Evolutionary conservation across 1,284 basidiomycete species (phyloP), one percentile per base, ranked within the genome.

Genomic region (Sporisorium reilianum): DNA sequence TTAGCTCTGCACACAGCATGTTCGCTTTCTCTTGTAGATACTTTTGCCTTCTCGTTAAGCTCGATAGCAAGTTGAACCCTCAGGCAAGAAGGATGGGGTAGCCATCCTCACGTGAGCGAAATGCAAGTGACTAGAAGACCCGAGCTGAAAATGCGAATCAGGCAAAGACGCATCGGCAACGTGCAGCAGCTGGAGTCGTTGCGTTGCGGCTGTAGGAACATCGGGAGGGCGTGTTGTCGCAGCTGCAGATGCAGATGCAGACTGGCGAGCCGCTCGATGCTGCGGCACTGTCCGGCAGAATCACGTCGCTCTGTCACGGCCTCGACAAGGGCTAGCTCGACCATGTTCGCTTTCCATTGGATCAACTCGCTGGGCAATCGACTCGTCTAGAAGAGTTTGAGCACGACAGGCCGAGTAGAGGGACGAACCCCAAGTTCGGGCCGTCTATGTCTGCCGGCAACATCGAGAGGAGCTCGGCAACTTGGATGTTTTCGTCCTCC

Each of bases 1-100:
- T 2, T 44, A 12, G 42, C 42, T 25, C 12, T 26, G n/a, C 23
- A 44, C 23, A n/a, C 36, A 38, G 36, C 36, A 2, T 41, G 25
- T 46, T 48, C 46, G 46, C 46, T 30, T 41, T 48, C 45, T 30
- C 16, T 48, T 48, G 45, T 48, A n/a, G 8, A 30, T 30, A 20
- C 3, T 18, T 30, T 48, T 10, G 11, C 28, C 16, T 30, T 46
- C 11, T 46, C 18, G 28, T 30, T 5, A 30, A 5, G 28, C 28
- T 30, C 5, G 9, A 30, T 30, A 5, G 28, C 9, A 30, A 30
- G 28, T 30, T 30, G 28, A 30, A n/a, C n/a, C n/a, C 28, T 30
- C 28, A 30, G 9, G 36, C 36, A 38, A 16, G 36, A 12, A 41
- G n/a, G 38, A 41, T 12, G 18, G 38, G 38, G 3, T 5, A 38